Evolutionary conservation across 1,139 yeast genomes (phyloP).

Genomic region (Kurtzmaniella quercitrusa): DNA sequence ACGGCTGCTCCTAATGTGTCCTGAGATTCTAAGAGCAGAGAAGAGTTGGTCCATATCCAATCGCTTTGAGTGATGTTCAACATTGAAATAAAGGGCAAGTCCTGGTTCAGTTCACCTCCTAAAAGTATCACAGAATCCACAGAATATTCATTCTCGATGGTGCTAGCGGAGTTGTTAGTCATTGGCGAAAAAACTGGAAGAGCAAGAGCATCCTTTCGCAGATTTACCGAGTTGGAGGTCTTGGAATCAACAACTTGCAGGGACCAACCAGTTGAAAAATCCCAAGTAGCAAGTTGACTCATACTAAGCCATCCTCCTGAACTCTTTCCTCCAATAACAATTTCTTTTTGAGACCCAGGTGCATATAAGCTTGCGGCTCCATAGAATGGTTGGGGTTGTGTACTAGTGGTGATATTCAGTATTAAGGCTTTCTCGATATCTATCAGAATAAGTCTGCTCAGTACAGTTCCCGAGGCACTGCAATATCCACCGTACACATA

Average conservation of each 20-base stretch:
- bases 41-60: slow-evolving; percentile 30
- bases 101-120: slow-evolving; percentile 30
- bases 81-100: slow-evolving; percentile 16
- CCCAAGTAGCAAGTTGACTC: slow-evolving; percentile 47
- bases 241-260: slow-evolving; percentile 20
- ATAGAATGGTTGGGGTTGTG: slow-evolving; percentile 41
- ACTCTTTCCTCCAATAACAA: slow-evolving; percentile 41
- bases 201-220: slow-evolving; percentile 27
- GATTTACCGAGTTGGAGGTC: slow-evolving; percentile 17
- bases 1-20: slow-evolving; percentile 41
- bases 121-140: slow-evolving; percentile 28
- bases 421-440: slow-evolving; percentile 20
- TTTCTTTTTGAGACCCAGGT: slow-evolving; percentile 35
- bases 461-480: slow-evolving; percentile 13
- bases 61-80: slow-evolving; percentile 22
- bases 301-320: slow-evolving; percentile 39
- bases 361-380: slow-evolving; percentile 41
- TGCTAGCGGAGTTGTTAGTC: slow-evolving; percentile 13
- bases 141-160: slow-evolving; percentile 19
- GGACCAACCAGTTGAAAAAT: slow-evolving; percentile 43
- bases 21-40: slow-evolving; percentile 9
- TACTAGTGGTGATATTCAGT: slow-evolving; percentile 37
- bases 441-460: slow-evolving; percentile 35
- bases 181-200: slow-evolving; percentile 35
- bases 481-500: slow-evolving; percentile 42